Evolutionary conservation across 768 basidiomycete species (phyloP).

Genomic region (Xerocomellus amylosporus): DNA sequence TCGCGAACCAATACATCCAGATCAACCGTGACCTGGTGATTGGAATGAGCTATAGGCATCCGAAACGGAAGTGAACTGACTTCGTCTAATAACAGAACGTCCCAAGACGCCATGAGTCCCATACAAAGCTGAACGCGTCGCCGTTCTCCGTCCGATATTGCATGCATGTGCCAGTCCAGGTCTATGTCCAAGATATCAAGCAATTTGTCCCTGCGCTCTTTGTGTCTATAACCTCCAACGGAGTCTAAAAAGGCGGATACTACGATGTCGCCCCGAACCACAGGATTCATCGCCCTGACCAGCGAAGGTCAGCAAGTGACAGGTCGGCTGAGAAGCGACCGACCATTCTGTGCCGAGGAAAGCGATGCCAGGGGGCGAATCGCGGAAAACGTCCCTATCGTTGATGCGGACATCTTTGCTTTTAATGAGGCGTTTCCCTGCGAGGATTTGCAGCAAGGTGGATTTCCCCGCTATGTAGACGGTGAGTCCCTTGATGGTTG

Average conservation of each 20-base stretch:
- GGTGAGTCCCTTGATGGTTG: neutral
- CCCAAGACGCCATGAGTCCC: conserved; percentile 94
- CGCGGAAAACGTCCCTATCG: conserved; percentile 84
- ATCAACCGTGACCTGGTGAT: conserved; percentile 85
- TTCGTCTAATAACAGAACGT: conserved; percentile 91
- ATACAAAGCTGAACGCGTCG: conserved; percentile 91
- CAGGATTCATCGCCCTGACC: conserved; percentile 93
- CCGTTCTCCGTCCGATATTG: conserved; percentile 95
- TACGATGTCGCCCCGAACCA: conserved; percentile 88
- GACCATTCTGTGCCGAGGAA: conserved; percentile 95
- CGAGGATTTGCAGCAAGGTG: conserved; percentile 91
- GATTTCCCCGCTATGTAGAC: conserved; percentile 77
- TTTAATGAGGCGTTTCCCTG: conserved; percentile 81
- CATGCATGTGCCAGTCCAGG: conserved; percentile 93
- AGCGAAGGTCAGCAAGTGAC: neutral
- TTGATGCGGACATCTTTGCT: conserved; percentile 66
- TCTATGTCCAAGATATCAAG: conserved; percentile 94
- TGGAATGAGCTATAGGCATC: neutral
- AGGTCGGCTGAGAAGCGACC: conserved; percentile 20
- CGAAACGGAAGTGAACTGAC: conserved; percentile 39
- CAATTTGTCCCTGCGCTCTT: conserved; percentile 78
- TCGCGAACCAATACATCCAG: conserved; percentile 93
- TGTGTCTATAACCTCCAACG: conserved; percentile 93
- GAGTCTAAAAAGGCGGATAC: conserved; percentile 96
- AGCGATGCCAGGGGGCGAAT: conserved; percentile 77